A percentile compares a stretch with the other conserved stretches of the same genome.
Evolutionary conservation across 176 grass and related monocot species (phyloP).

Genomic region (Carex pumila): DNA sequence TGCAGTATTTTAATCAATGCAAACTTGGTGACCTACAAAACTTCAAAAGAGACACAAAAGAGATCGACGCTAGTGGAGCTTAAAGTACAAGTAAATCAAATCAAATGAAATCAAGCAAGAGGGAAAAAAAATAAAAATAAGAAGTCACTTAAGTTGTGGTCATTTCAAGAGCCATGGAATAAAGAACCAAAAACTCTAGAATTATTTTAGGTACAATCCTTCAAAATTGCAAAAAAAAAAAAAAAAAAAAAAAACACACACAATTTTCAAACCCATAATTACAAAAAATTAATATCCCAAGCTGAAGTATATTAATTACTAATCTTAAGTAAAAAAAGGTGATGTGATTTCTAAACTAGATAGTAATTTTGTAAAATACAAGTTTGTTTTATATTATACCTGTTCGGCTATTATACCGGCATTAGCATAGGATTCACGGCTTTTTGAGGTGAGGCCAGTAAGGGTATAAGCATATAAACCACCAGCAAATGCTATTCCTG

Average conservation of each 20-base stretch:
- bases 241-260: too few species aligned
- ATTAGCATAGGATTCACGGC: conserved; percentile 72
- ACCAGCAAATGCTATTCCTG: conserved; percentile 77
- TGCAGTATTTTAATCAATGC: not conserved
- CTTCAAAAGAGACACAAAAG: not conserved
- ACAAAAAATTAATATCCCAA: not conserved
- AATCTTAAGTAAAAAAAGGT: not conserved
- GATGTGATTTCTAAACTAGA: not conserved
- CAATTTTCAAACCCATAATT: not conserved
- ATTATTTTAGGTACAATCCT: not conserved
- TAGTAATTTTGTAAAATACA: not conserved
- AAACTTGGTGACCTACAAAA: not conserved
- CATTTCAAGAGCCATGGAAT: not conserved
- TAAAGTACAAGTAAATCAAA: not conserved
- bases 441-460: conserved; percentile 78
- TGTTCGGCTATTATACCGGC: conserved; percentile 86
- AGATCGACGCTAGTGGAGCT: not conserved
- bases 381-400: conserved; percentile 26
- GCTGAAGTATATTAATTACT: not conserved
- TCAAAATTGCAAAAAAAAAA: not conserved
- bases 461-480: conserved; percentile 74
- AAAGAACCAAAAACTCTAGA: not conserved
- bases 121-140: not conserved
- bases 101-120: not conserved
- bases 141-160: not conserved